Conservation (phyloP, 345 rosid species). For the Citrus unshiu region DNA sequence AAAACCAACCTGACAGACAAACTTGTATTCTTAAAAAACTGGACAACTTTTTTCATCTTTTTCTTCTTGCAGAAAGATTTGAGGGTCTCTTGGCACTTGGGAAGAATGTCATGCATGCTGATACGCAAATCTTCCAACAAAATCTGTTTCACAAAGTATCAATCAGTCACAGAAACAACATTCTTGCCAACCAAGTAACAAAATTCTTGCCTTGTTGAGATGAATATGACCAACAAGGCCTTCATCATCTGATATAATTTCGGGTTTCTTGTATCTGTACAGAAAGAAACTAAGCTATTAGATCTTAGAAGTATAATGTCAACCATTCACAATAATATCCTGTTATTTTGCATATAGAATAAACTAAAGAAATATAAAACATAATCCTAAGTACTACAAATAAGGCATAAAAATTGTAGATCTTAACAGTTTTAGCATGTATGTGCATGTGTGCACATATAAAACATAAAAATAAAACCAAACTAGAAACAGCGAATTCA, state of each 20-base stretch:
- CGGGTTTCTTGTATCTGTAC: constrained; percentile 55
- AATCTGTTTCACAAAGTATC: constrained; percentile 37
- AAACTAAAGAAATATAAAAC: neutral
- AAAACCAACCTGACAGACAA: constrained; percentile 63
- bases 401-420: neutral
- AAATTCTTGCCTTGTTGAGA: constrained; percentile 54
- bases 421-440: neutral
- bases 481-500: neutral
- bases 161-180: constrained; percentile 22
- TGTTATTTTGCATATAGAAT: neutral
- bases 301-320: constrained; percentile 1
- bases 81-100: constrained; percentile 65
- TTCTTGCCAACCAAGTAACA: neutral
- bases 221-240: constrained; percentile 81
- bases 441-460: neutral
- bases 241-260: constrained; percentile 41
- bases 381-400: neutral
- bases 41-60: constrained; percentile 53
- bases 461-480: neutral
- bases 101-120: constrained; percentile 49
- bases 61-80: constrained; percentile 61
- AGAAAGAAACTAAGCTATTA: constrained; percentile 12
- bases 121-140: constrained; percentile 51
- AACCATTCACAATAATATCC: constrained; percentile 2
- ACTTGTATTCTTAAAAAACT: constrained; percentile 38